Conservation (phyloP, 2,329 filamentous ascomycete species). For the Penicillium glabrum region DNA sequence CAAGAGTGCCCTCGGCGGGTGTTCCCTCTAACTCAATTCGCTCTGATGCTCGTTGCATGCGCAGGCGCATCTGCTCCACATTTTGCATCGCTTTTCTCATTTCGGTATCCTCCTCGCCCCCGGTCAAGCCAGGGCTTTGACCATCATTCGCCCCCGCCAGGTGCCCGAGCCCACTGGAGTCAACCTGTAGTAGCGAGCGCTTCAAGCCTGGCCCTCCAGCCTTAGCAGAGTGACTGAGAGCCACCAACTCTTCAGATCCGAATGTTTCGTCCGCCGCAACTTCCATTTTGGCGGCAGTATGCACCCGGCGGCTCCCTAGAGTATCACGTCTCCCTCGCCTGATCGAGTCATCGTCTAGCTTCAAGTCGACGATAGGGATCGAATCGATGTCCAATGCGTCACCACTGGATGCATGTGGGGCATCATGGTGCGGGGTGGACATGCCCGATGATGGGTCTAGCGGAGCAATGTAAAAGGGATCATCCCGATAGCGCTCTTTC, state of each 20-base stretch:
- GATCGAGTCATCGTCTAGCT: conserved; percentile 60
- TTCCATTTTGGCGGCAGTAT: conserved; percentile 58
- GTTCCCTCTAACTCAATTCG: conserved; percentile 51
- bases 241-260: conserved; percentile 40
- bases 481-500: conserved; percentile 79
- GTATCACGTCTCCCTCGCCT: conserved; percentile 19
- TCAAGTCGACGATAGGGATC: conserved; percentile 92
- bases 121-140: background rate
- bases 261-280: conserved; percentile 75
- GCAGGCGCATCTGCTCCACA: conserved; percentile 78
- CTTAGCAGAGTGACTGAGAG: conserved; percentile 44
- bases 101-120: conserved; percentile 77
- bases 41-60: conserved; percentile 66
- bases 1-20: conserved; percentile 46
- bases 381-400: conserved; percentile 85
- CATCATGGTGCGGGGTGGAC: conserved; percentile 76
- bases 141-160: conserved; percentile 60
- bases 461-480: conserved; percentile 86
- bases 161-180: conserved; percentile 76
- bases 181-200: conserved; percentile 75
- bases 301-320: conserved; percentile 39
- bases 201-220: conserved; percentile 43
- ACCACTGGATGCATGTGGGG: conserved; percentile 67
- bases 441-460: conserved; percentile 57
- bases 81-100: conserved; percentile 87